phyloP scores from a whole-genome alignment of 1,284 basidiomycete genomes.

The Irpex rosettiformis region DNA sequence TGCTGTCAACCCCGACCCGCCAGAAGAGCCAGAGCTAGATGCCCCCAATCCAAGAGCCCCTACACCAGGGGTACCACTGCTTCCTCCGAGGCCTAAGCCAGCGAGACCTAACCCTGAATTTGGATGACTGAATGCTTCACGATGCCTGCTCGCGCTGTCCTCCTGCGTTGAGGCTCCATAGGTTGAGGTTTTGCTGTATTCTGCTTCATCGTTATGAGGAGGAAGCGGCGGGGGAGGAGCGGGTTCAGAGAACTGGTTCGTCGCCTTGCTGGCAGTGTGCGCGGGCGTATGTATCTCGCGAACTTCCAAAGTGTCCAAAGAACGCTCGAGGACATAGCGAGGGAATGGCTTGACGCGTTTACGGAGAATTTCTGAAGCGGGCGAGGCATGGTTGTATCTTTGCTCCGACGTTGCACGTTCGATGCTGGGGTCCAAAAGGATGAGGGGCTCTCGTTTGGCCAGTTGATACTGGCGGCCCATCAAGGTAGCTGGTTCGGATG shows the following conservation, averaged over 20 bases:
- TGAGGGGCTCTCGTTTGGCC: slow-evolving; percentile 11
- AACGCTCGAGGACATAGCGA: slow-evolving; percentile 5
- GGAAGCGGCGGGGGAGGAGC: background rate
- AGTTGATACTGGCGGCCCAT: slow-evolving; percentile 16
- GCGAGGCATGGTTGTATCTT: background rate
- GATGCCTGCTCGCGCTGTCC: background rate
- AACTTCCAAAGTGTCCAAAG: background rate
- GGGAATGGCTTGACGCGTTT: slow-evolving; percentile 4
- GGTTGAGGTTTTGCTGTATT: background rate
- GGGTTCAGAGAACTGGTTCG: background rate
- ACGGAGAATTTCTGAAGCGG: background rate
- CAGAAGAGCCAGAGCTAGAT: background rate
- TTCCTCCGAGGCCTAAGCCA: slow-evolving; percentile 1
- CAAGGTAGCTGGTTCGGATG: slow-evolving; percentile 12
- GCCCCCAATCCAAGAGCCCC: background rate
- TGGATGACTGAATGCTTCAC: background rate
- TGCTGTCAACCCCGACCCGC: background rate
- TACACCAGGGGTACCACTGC: background rate
- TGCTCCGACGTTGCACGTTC: background rate
- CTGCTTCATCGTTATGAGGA: background rate
- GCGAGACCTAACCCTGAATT: background rate
- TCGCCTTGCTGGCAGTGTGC: background rate
- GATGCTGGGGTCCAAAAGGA: slow-evolving; percentile 10
- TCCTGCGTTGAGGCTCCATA: background rate
- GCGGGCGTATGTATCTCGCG: background rate